Evolutionary conservation across 225 moss, liverwort and hornwort genomes (phyloP).

Genomic region (Anthoceros angustus): DNA sequence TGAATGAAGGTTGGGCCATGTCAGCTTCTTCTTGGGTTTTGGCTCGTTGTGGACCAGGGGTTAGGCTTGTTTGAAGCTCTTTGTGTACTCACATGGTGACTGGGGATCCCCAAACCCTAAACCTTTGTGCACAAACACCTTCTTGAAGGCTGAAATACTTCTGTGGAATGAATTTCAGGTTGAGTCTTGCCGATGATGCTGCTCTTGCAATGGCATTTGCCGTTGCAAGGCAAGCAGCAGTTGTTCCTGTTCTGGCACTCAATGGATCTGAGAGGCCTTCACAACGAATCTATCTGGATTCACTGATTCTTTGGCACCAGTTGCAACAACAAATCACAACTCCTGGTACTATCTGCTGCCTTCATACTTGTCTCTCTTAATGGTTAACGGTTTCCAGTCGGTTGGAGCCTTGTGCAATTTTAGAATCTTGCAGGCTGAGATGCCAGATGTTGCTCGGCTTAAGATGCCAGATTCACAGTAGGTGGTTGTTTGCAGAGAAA

Average conservation of each 20-base stretch:
- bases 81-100: no score
- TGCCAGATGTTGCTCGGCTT: no score
- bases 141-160: neutral
- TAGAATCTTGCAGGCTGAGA: no score
- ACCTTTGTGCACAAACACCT: neutral
- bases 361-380: neutral
- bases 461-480: neutral
- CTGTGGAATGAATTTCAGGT: conserved; percentile 14
- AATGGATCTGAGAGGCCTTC: conserved; percentile 74
- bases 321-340: conserved; percentile 52
- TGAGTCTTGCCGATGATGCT: conserved; percentile 80
- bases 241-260: conserved; percentile 64
- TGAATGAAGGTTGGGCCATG: neutral
- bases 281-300: conserved; percentile 87
- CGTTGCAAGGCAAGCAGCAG: conserved; percentile 73
- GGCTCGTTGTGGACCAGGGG: neutral
- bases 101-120: neutral
- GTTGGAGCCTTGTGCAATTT: no score
- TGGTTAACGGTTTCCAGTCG: neutral
- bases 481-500: conserved; percentile 20
- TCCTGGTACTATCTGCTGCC: neutral
- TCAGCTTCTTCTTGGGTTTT: neutral
- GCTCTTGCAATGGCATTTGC: conserved; percentile 88
- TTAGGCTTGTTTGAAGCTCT: neutral
- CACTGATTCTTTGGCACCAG: conserved; percentile 77